phyloP scores from a whole-genome alignment of 2,329 filamentous ascomycete genomes.

The Myriosclerotinia duriaeana region DNA sequence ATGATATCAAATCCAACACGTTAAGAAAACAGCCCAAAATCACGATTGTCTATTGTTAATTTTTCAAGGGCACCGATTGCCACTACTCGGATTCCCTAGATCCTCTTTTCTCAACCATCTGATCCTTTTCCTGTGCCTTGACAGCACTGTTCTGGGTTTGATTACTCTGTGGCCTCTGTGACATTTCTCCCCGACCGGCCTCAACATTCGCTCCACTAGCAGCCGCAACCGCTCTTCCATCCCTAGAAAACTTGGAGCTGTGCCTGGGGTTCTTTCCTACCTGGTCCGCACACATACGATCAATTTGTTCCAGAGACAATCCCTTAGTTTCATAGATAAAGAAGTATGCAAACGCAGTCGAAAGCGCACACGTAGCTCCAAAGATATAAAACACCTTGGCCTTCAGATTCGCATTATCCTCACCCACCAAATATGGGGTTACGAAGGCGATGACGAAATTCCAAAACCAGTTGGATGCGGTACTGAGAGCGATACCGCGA shows the following conservation, averaged over 20 bases:
- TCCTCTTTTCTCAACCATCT: not conserved
- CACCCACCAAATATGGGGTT: conserved; percentile 66
- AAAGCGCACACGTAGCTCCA: conserved; percentile 55
- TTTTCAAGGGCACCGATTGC: no score
- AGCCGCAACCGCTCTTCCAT: not conserved
- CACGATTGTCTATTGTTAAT: not conserved
- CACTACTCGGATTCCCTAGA: not conserved
- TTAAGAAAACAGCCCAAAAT: not conserved
- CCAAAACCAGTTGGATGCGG: conserved; percentile 86
- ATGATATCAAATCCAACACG: not conserved
- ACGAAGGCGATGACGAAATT: conserved; percentile 71
- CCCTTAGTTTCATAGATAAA: conserved; percentile 68
- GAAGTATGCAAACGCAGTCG: conserved; percentile 55
- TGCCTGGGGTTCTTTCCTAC: not conserved
- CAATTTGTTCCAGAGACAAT: conserved; percentile 68
- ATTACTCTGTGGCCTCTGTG: not conserved
- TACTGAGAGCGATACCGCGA: conserved; percentile 80
- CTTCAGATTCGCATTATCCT: conserved; percentile 41
- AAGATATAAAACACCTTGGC: conserved; percentile 52
- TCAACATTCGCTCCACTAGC: not conserved
- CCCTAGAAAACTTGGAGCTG: not conserved
- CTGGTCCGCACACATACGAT: conserved; percentile 51
- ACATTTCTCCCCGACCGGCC: not conserved
- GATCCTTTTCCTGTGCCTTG: not conserved
- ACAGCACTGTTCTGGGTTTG: not conserved